phyloP scores from a whole-genome alignment of 140 eudicot species.

The Cichorium intybus region DNA sequence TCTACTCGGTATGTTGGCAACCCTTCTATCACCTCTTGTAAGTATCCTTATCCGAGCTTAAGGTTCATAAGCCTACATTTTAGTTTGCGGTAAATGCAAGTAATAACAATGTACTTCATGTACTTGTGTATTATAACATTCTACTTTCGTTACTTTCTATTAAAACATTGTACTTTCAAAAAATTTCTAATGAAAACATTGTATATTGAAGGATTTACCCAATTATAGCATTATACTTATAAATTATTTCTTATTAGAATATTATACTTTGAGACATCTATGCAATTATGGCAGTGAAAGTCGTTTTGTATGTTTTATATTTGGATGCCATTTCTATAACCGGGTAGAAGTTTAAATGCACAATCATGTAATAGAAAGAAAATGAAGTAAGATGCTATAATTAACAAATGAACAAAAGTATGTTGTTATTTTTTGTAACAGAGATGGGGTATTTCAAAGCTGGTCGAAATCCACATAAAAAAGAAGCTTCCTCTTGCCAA shows the following conservation, averaged over 20 bases:
- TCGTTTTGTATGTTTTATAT: no score
- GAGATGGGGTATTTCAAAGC: constrained; percentile 66
- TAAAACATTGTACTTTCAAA: no score
- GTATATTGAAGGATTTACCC: background rate
- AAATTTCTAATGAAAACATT: background rate
- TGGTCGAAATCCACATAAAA: constrained; percentile 50
- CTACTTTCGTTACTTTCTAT: background rate
- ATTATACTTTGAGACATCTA: no score
- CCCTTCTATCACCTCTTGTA: constrained; percentile 63
- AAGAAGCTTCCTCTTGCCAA: constrained; percentile 35
- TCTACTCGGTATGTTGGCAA: constrained; percentile 42
- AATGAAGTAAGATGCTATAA: background rate
- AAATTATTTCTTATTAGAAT: no score
- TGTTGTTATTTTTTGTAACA: constrained; percentile 7
- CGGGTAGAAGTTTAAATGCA: background rate
- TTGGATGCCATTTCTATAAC: no score
- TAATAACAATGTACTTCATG: no score
- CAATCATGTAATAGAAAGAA: no score
- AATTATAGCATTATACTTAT: background rate
- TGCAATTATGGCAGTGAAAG: no score
- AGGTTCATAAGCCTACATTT: background rate
- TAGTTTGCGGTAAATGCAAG: background rate
- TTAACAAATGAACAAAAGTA: background rate
- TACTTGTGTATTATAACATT: background rate
- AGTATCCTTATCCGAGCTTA: background rate